phyloP scores from a whole-genome alignment of 2,329 filamentous ascomycete species.

The Fusarium chaquense region DNA sequence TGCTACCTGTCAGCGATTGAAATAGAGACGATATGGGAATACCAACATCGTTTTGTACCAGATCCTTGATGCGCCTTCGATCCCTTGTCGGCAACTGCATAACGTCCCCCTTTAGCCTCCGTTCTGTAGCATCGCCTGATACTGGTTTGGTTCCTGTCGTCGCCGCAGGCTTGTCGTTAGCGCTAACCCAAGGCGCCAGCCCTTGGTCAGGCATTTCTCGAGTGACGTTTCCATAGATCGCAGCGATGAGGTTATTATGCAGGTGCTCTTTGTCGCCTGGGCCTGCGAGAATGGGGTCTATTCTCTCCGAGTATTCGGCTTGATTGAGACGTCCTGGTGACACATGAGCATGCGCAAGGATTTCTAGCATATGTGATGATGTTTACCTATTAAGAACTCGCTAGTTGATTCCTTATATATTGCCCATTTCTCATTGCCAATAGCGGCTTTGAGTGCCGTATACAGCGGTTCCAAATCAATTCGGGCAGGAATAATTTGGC shows the following conservation, averaged over 20 bases:
- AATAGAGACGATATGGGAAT: neutral
- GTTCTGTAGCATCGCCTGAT: conserved; percentile 73
- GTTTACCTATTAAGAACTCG: conserved; percentile 71
- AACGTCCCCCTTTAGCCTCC: conserved; percentile 74
- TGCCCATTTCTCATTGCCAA: conserved; percentile 72
- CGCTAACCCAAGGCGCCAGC: conserved; percentile 77
- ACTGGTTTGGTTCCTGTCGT: conserved; percentile 70
- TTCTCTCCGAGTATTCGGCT: conserved; percentile 67
- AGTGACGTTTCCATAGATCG: conserved; percentile 76
- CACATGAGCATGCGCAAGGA: conserved; percentile 47
- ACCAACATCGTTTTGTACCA: conserved; percentile 71
- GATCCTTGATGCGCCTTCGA: conserved; percentile 74
- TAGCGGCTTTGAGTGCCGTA: conserved; percentile 68
- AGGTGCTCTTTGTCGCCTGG: conserved; percentile 71
- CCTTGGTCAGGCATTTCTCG: conserved; percentile 76
- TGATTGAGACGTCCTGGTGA: conserved; percentile 71
- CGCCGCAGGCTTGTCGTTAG: conserved; percentile 74
- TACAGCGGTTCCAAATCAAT: conserved; percentile 77
- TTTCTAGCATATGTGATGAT: neutral
- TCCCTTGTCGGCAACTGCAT: conserved; percentile 77
- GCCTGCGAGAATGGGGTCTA: conserved; percentile 70
- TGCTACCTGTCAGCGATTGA: conserved; percentile 35
- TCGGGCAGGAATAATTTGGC: conserved; percentile 72
- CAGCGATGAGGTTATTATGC: conserved; percentile 75
- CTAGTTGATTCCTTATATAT: conserved; percentile 72